phyloP scores from a whole-genome alignment of 495 filamentous ascomycete genomes.

The Penicillium longicatenatum region DNA sequence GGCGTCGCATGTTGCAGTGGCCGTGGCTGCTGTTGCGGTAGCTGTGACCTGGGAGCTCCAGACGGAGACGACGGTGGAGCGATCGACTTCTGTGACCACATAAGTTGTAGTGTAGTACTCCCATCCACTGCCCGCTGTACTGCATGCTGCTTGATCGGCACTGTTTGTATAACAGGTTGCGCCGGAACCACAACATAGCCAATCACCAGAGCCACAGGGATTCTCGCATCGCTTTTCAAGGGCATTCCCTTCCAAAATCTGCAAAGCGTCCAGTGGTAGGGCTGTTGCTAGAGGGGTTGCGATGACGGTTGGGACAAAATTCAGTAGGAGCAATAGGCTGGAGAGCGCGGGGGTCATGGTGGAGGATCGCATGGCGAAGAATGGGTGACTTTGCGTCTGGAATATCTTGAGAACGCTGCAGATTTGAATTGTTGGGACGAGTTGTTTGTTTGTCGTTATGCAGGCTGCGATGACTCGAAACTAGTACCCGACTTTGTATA shows the following conservation, averaged over 20 bases:
- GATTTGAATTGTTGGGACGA: slow-evolving; percentile 6
- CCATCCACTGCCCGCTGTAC: slow-evolving; percentile 37
- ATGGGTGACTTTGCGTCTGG: slow-evolving; percentile 10
- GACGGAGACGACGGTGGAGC: slow-evolving; percentile 65
- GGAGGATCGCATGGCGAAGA: slow-evolving; percentile 34
- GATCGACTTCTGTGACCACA: slow-evolving; percentile 61
- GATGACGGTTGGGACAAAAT: slow-evolving; percentile 27
- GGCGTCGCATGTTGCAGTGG: slow-evolving; percentile 55
- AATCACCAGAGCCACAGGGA: slow-evolving; percentile 65
- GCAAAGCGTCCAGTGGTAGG: not conserved
- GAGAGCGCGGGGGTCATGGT: slow-evolving; percentile 30
- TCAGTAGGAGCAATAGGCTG: slow-evolving; percentile 30
- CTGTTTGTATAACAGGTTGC: slow-evolving; percentile 65
- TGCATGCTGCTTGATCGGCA: slow-evolving; percentile 56
- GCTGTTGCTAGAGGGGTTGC: slow-evolving; percentile 36
- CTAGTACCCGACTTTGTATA: slow-evolving; percentile 11
- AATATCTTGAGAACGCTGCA: not conserved
- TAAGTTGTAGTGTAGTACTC: slow-evolving; percentile 72
- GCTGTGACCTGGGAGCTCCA: slow-evolving; percentile 54
- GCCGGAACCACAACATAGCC: slow-evolving; percentile 66
- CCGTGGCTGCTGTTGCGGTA: slow-evolving; percentile 41
- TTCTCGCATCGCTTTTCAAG: slow-evolving; percentile 58
- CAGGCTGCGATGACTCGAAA: slow-evolving; percentile 5
- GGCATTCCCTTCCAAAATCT: slow-evolving; percentile 14
- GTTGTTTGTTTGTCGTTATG: slow-evolving; percentile 5